A percentile compares a stretch with the other conserved stretches of the same genome.
phyloP scores from a whole-genome alignment of 331 rosid genomes.

The Quercus lobata region DNA sequence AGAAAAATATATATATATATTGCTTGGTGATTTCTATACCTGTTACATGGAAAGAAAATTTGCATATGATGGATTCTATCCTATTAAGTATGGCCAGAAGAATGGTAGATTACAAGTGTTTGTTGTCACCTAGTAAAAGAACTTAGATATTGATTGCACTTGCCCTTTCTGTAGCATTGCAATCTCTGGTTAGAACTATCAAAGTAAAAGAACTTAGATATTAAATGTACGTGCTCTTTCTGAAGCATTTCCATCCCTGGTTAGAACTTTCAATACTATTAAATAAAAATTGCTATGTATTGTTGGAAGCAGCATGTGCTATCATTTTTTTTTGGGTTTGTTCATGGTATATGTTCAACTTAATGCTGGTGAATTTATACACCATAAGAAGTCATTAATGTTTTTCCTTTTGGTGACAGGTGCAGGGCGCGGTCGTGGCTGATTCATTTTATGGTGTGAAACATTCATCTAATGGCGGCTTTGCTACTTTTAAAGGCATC shows the following conservation, averaged over 20 bases:
- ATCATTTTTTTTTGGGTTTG: background rate
- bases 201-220: background rate
- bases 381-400: background rate
- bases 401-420: slow-evolving; percentile 30
- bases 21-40: background rate
- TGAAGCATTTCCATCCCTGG: background rate
- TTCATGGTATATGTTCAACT: background rate
- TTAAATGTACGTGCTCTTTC: background rate
- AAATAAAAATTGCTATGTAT: background rate
- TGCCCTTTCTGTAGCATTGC: background rate
- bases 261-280: background rate
- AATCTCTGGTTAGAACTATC: slow-evolving; percentile 1
- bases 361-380: slow-evolving; percentile 12
- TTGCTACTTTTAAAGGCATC: slow-evolving; percentile 52
- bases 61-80: background rate
- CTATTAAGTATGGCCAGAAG: background rate
- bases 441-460: slow-evolving; percentile 21
- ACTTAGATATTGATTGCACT: background rate
- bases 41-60: background rate
- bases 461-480: slow-evolving; percentile 29
- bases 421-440: slow-evolving; percentile 75
- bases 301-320: background rate
- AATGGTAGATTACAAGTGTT: background rate
- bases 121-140: background rate
- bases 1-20: background rate